Evolutionary conservation across 768 basidiomycete species (phyloP).

Genomic region (Gloeopeniophorella convolvens): DNA sequence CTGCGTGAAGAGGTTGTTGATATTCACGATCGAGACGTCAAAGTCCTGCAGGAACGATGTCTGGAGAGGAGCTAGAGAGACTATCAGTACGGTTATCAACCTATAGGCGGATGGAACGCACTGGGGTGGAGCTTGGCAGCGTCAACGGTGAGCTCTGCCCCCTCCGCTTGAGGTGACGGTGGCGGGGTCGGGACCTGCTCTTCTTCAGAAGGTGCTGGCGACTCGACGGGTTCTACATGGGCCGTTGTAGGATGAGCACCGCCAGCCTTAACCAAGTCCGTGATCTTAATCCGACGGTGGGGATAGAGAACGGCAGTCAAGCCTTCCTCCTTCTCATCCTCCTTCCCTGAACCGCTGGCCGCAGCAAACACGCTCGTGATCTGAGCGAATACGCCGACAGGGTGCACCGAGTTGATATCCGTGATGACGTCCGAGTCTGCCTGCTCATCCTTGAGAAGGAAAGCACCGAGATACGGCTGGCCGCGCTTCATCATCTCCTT

Average conservation of each 20-base stretch:
- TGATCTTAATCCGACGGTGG: slow-evolving; percentile 83
- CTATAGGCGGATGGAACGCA: neutral
- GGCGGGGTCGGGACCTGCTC: slow-evolving; percentile 43
- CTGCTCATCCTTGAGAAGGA: slow-evolving; percentile 91
- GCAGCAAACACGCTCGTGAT: slow-evolving; percentile 89
- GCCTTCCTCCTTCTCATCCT: slow-evolving; percentile 76
- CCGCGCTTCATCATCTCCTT: slow-evolving; percentile 96
- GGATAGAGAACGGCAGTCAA: slow-evolving; percentile 95
- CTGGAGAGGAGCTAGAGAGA: slow-evolving; percentile 52
- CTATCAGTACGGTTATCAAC: slow-evolving; percentile 12
- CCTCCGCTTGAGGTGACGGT: slow-evolving; percentile 26
- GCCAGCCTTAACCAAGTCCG: slow-evolving; percentile 73
- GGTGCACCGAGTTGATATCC: slow-evolving; percentile 80
- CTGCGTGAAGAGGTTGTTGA: slow-evolving; percentile 74
- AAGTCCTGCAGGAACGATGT: slow-evolving; percentile 81
- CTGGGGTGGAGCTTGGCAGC: slow-evolving; percentile 17
- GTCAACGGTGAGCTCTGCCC: slow-evolving; percentile 5
- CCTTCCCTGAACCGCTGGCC: slow-evolving; percentile 46
- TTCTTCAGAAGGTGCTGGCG: slow-evolving; percentile 33
- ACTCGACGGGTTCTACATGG: slow-evolving; percentile 28
- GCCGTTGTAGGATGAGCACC: slow-evolving; percentile 32
- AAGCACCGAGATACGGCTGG: slow-evolving; percentile 95
- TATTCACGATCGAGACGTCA: slow-evolving; percentile 80
- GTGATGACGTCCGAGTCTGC: slow-evolving; percentile 91
- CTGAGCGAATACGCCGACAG: slow-evolving; percentile 94